Evolutionary conservation across 164 flowering plant genomes (phyloP), one percentile per base, ranked within the genome.

Genomic region (Saururus chinensis): DNA sequence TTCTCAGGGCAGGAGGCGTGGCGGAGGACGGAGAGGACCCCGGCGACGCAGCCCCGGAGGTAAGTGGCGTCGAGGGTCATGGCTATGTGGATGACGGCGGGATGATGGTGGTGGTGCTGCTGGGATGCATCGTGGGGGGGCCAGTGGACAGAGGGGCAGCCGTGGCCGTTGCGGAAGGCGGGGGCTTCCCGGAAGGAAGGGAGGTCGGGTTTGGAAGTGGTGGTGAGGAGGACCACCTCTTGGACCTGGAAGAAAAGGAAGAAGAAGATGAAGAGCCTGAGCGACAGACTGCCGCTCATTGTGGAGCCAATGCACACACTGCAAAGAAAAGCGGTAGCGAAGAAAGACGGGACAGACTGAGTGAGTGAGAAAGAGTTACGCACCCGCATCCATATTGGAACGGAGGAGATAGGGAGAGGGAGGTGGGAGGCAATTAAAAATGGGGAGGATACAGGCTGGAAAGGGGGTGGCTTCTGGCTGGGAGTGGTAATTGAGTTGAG

Each of bases 1-100:
- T 80, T 75, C 57, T 82, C 80, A 0, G 87, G 87, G 62, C 87
- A 82, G 10, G 80, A 67, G 20, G 87, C 77, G 65, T 82, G 87
- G 23, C 77, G 82, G 11, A 82, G 75, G 55, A 82, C 76, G 51
- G 87, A 82, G 0, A 80, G 69, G 9, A 80, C 80, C 21, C 63
- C 66, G 52, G 71, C 70, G 26, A 67, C 56, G 12, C 65, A 67
- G 22, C 70, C 70, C 19, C 70, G 70, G 70, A 67, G 70, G 65
- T 67, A 67, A 56, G 59, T 19, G 40, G 65, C 20, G 51, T 67
- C 70, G 40, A 67, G 61, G 37, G 70, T 67, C 70, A 67, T 67
- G 61, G 70, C 55, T 60, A 67, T 56, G 70, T 67, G 70, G 51
- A 67, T 67, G 70, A 56, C 17, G 4, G 59, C n/a, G 25, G 60